phyloP scores from a whole-genome alignment of 2,329 filamentous ascomycete species.

The Cytospora leucostoma region DNA sequence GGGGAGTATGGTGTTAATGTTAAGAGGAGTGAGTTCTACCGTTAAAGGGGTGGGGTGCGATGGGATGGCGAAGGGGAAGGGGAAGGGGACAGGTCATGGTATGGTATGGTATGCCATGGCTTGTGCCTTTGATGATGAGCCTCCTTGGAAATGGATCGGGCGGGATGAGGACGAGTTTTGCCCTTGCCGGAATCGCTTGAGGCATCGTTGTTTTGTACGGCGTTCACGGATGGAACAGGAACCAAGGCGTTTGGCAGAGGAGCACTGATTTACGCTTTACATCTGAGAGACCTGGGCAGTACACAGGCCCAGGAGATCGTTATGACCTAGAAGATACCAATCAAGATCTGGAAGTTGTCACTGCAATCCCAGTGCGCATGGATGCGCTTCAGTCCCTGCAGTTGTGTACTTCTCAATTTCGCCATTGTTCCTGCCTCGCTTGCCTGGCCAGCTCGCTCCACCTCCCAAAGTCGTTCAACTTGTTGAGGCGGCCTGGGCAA shows the following conservation, averaged over 20 bases:
- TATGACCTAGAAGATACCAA: background rate
- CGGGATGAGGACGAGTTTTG: background rate
- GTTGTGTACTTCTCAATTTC: background rate
- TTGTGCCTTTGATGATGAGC: background rate
- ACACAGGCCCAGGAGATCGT: background rate
- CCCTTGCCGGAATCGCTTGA: background rate
- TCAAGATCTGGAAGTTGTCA: background rate
- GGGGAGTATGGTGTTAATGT: slow-evolving; percentile 97
- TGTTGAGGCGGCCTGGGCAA: background rate
- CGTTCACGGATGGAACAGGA: slow-evolving; percentile 13
- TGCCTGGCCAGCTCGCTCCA: background rate
- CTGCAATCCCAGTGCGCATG: background rate
- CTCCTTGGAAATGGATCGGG: background rate
- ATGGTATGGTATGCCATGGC: background rate
- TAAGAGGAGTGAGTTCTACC: slow-evolving; percentile 95
- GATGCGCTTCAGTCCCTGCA: background rate
- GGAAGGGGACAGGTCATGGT: background rate
- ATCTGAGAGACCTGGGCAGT: background rate
- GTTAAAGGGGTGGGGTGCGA: slow-evolving; percentile 48
- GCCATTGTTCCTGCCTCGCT: background rate
- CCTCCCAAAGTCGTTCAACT: background rate
- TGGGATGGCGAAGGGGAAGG: background rate
- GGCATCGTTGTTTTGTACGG: background rate
- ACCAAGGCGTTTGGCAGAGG: slow-evolving; percentile 3
- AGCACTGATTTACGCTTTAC: background rate